A percentile compares a stretch with the other conserved stretches of the same genome.
phyloP scores from a whole-genome alignment of 1,139 yeast species.

The Komagataea norvegica region DNA sequence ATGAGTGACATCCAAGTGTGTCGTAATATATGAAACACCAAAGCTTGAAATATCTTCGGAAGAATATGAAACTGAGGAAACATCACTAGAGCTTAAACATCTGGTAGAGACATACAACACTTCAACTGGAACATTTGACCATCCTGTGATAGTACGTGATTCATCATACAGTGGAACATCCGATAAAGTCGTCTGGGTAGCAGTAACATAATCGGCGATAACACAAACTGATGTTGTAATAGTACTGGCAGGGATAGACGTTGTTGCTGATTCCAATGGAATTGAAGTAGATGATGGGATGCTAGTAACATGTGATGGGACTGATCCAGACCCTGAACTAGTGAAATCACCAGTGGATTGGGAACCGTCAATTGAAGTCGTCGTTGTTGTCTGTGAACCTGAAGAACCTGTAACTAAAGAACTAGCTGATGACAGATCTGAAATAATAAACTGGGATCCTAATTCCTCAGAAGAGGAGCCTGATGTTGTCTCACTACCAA shows the following conservation, averaged over 20 bases:
- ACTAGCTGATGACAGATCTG: no score
- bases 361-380: no score
- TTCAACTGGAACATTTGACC: slow-evolving; percentile 17
- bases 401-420: no score
- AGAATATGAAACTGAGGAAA: slow-evolving; percentile 17
- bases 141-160: slow-evolving; percentile 21
- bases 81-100: slow-evolving; percentile 19
- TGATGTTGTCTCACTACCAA: no score
- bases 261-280: not conserved
- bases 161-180: slow-evolving; percentile 20
- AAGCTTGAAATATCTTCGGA: slow-evolving; percentile 18
- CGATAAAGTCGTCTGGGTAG: slow-evolving; percentile 18
- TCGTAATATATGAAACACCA: slow-evolving; percentile 21
- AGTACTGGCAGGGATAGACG: not conserved
- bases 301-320: no score
- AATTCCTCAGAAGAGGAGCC: no score
- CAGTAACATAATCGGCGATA: slow-evolving; percentile 23
- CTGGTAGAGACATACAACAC: slow-evolving; percentile 18
- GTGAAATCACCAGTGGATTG: no score
- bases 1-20: slow-evolving; percentile 19
- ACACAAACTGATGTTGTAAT: slow-evolving; percentile 15
- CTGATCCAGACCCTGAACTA: no score
- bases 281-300: not conserved
- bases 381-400: no score
- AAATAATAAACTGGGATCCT: no score